A percentile compares a stretch with the other conserved stretches of the same genome.
phyloP scores from a whole-genome alignment of 352 stramenopile species.

The Pythium plurisporium region DNA sequence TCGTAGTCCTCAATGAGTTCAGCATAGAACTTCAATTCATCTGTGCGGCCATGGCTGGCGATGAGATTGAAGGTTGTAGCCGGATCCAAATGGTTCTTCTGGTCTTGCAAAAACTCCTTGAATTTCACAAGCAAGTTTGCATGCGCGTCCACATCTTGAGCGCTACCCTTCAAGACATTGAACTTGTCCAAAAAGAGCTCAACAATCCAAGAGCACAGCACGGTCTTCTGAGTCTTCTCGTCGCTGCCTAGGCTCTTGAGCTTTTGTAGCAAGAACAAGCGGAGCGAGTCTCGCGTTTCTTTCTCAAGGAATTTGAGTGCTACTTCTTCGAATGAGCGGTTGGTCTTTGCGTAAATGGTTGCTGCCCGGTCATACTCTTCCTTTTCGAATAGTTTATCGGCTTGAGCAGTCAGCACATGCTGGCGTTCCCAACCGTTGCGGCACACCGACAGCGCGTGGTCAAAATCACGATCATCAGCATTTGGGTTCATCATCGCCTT shows the following conservation, averaged over 20 bases:
- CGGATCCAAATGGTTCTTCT: constrained; percentile 83
- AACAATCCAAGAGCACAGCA: constrained; percentile 91
- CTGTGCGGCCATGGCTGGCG: constrained; percentile 86
- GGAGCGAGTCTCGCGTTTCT: constrained; percentile 72
- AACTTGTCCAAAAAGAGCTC: constrained; percentile 92
- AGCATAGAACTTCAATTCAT: constrained; percentile 91
- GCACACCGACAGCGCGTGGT: constrained; percentile 82
- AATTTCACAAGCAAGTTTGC: constrained; percentile 89
- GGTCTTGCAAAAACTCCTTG: constrained; percentile 89
- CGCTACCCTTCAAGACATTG: constrained; percentile 76
- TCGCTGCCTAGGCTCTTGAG: constrained; percentile 73
- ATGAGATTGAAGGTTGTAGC: constrained; percentile 91
- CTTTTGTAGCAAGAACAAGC: constrained; percentile 88
- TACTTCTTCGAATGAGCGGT: constrained; percentile 88
- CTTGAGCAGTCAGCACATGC: constrained; percentile 83
- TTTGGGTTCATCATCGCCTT: constrained; percentile 64
- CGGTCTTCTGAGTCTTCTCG: constrained; percentile 90
- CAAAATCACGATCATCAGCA: constrained; percentile 83
- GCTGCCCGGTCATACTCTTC: constrained; percentile 84
- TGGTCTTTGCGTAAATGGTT: constrained; percentile 87
- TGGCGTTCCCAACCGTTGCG: constrained; percentile 79
- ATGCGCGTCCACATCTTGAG: constrained; percentile 82
- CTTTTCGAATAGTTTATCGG: constrained; percentile 88
- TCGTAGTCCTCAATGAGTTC: constrained; percentile 93
- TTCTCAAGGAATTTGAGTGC: constrained; percentile 90